phyloP scores from a whole-genome alignment of 2,329 filamentous ascomycete genomes.

The Macrophomina tecta region DNA sequence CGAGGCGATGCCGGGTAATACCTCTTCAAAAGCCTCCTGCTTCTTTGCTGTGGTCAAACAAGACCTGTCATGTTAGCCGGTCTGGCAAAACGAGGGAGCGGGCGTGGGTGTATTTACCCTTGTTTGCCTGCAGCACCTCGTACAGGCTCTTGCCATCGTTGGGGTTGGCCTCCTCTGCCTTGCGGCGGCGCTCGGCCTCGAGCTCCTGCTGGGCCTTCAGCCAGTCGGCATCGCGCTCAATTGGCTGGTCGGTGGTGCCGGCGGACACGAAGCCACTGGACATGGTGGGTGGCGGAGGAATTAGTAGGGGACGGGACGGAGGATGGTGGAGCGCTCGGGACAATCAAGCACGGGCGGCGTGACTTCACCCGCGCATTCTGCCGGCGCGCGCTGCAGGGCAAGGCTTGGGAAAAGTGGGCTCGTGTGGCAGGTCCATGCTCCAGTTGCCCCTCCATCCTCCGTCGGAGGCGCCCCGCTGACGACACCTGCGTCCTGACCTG shows the following conservation, averaged over 20 bases:
- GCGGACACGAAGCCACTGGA: constrained; percentile 33
- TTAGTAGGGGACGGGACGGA: neutral
- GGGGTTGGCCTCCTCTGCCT: constrained; percentile 58
- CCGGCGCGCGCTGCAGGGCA: constrained; percentile 5
- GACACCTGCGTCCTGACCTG: neutral
- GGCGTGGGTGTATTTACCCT: constrained; percentile 58
- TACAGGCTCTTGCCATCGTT: constrained; percentile 69
- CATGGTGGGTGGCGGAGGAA: constrained; percentile 1
- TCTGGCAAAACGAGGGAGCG: neutral
- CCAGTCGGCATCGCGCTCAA: constrained; percentile 64
- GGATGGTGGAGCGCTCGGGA: neutral
- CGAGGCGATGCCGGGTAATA: constrained; percentile 18
- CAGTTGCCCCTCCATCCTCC: constrained; percentile 9
- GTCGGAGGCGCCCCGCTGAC: constrained; percentile 10
- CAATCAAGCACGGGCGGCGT: neutral
- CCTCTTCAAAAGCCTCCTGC: constrained; percentile 81
- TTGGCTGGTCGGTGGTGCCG: constrained; percentile 38
- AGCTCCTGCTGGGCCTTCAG: constrained; percentile 68
- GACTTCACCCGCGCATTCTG: constrained; percentile 1
- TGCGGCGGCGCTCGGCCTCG: constrained; percentile 63
- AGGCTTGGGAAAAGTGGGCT: neutral
- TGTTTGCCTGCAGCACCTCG: constrained; percentile 81
- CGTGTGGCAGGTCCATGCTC: constrained; percentile 15
- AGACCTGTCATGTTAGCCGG: constrained; percentile 42
- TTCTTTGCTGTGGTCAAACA: constrained; percentile 66